phyloP scores from a whole-genome alignment of 2,329 filamentous ascomycete species.

The Hypoxylon sp. region DNA sequence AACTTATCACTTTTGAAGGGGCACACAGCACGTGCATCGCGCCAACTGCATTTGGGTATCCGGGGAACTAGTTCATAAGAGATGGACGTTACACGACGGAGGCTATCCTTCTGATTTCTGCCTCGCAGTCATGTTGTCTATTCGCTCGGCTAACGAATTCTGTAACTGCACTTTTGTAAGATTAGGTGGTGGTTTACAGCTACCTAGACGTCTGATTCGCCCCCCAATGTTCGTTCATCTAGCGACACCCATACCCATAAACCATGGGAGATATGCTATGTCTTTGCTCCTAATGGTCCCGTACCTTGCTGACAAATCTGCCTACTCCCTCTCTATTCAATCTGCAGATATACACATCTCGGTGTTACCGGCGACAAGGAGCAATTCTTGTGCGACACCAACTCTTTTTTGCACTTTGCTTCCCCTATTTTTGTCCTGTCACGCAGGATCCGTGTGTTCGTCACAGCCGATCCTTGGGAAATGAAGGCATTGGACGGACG shows the following conservation, averaged over 20 bases:
- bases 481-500: not conserved
- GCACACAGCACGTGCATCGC: conserved; percentile 20
- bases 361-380: conserved; percentile 28
- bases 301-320: conserved; percentile 13
- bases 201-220: not conserved
- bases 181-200: not conserved
- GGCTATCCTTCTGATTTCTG: not conserved
- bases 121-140: not conserved
- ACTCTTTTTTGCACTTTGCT: conserved; percentile 11
- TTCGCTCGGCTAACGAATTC: not conserved
- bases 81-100: conserved; percentile 15
- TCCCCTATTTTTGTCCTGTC: conserved; percentile 15
- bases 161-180: not conserved
- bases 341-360: conserved; percentile 3
- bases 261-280: not conserved
- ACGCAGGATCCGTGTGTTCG: conserved; percentile 15
- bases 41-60: conserved; percentile 19
- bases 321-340: not conserved
- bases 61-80: conserved; percentile 1
- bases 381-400: conserved; percentile 15
- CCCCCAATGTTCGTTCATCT: conserved; percentile 4
- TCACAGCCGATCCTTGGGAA: conserved; percentile 12
- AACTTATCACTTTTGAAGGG: conserved; percentile 26
- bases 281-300: conserved; percentile 4
- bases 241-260: conserved; percentile 1